Conservation (phyloP, 805 yeast genomes). For the Candida cerambycidarum region DNA sequence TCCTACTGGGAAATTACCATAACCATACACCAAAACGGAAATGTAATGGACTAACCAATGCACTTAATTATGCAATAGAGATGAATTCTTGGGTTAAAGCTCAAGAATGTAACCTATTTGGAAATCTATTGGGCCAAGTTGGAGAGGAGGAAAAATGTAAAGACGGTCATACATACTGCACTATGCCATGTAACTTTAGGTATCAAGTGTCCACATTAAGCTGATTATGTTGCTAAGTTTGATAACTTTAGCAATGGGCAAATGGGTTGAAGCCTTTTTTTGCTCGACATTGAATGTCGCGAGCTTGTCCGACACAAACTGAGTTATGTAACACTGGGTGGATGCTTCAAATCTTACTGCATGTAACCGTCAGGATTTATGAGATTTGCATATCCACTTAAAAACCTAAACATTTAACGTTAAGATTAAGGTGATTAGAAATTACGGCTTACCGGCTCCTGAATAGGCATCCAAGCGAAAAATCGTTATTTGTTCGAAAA, state of each 20-base stretch:
- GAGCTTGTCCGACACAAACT: not conserved
- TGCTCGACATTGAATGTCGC: not conserved
- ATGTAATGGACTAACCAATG: conserved; percentile 1
- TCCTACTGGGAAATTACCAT: not conserved
- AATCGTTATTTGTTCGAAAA: no score
- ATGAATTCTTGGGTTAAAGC: not conserved
- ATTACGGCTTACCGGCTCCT: not conserved
- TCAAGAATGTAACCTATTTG: no score
- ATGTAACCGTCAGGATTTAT: conserved; percentile 1
- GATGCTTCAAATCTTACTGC: not conserved
- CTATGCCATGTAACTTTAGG: no score
- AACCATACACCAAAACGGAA: conserved; percentile 1
- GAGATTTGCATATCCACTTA: not conserved
- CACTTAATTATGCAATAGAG: not conserved
- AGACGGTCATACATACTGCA: no score
- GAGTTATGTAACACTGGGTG: conserved; percentile 2
- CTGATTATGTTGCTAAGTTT: no score
- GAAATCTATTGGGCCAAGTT: no score
- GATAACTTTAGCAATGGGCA: no score
- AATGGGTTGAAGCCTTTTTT: no score
- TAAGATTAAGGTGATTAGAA: not conserved
- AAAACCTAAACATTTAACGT: not conserved
- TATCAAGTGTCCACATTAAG: no score
- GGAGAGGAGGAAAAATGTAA: no score
- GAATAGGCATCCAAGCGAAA: not conserved